These are phyloP conservation scores for Wickerhamiella lipophila DNA, from an alignment of 805 yeast species.

Conservation along the genomic window DNA sequence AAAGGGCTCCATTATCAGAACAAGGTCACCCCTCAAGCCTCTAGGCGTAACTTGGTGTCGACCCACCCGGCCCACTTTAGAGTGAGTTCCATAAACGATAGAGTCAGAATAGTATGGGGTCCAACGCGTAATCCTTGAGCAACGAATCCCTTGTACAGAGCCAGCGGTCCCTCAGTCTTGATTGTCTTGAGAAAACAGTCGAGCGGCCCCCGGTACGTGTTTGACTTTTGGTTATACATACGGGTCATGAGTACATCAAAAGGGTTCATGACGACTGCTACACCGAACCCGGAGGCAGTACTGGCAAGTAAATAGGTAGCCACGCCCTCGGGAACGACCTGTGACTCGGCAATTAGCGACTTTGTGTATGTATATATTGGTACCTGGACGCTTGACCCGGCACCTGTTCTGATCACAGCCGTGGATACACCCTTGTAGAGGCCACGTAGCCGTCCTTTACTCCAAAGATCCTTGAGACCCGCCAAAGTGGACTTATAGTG, in stretches of 20 bases:
- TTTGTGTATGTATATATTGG: conserved; percentile 81
- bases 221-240: conserved; percentile 87
- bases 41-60: conserved; percentile 27
- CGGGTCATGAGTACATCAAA: conserved; percentile 93
- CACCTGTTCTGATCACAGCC: conserved; percentile 85
- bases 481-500: conserved; percentile 58
- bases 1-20: too few relatives aligned
- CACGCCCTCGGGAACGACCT: conserved; percentile 45
- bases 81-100: conserved; percentile 93
- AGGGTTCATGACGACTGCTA: conserved; percentile 91
- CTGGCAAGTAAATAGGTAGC: conserved; percentile 60
- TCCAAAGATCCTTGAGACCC: conserved; percentile 53
- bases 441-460: conserved; percentile 63
- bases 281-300: conserved; percentile 78
- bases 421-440: conserved; percentile 87
- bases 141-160: conserved; percentile 87
- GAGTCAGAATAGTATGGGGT: conserved; percentile 78
- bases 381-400: conserved; percentile 89
- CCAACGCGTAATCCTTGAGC: conserved; percentile 88
- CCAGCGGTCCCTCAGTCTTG: conserved; percentile 66
- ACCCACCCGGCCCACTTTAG: conserved; percentile 44
- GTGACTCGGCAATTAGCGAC: conserved; percentile 41
- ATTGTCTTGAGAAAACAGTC: conserved; percentile 84
- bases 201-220: conserved; percentile 70
- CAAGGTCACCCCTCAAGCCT: neutral